These are phyloP conservation scores for Ophiognomonia clavigignenti-juglandacearum DNA, from an alignment of 2,329 filamentous ascomycete genomes.

Conservation along the genomic window DNA sequence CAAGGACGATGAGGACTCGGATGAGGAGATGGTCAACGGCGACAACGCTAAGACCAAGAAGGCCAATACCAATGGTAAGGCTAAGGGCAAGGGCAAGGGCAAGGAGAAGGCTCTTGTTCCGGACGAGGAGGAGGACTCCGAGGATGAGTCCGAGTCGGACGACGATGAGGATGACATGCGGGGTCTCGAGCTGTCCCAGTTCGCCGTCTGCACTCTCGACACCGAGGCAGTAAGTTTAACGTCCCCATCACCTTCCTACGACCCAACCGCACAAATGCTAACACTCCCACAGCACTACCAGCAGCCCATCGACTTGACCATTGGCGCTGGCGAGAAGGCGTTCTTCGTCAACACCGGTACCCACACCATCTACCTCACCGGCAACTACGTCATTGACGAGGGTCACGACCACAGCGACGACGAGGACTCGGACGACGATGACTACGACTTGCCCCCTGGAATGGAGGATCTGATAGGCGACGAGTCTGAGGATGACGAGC, in stretches of 20 bases:
- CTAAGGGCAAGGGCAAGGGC: conserved; percentile 53
- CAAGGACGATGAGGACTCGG: conserved; percentile 50
- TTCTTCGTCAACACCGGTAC: conserved; percentile 91
- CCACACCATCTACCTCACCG: conserved; percentile 86
- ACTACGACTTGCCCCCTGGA: conserved; percentile 78
- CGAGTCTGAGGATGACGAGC: conserved; percentile 72
- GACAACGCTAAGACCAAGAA: conserved; percentile 42
- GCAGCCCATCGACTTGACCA: conserved; percentile 88
- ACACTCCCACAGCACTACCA: conserved; percentile 70
- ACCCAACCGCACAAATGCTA: conserved; percentile 18
- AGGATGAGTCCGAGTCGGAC: conserved; percentile 34
- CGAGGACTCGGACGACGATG: conserved; percentile 62
- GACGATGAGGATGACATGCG: conserved; percentile 59
- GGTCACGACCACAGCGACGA: conserved; percentile 58
- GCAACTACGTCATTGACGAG: conserved; percentile 84
- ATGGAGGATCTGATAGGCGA: conserved; percentile 68
- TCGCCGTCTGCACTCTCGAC: conserved; percentile 93
- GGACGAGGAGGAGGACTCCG: conserved; percentile 55
- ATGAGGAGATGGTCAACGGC: conserved; percentile 62
- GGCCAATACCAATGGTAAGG: conserved; percentile 35
- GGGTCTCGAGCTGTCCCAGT: conserved; percentile 72
- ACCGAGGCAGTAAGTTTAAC: conserved; percentile 69
- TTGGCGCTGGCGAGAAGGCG: conserved; percentile 81
- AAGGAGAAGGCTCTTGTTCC: conserved; percentile 62
- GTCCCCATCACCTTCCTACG: background rate